Base-by-base conservation (phyloP, 2,329 filamentous ascomycete genomes). In the Paracamarosporium sp. region DNA sequence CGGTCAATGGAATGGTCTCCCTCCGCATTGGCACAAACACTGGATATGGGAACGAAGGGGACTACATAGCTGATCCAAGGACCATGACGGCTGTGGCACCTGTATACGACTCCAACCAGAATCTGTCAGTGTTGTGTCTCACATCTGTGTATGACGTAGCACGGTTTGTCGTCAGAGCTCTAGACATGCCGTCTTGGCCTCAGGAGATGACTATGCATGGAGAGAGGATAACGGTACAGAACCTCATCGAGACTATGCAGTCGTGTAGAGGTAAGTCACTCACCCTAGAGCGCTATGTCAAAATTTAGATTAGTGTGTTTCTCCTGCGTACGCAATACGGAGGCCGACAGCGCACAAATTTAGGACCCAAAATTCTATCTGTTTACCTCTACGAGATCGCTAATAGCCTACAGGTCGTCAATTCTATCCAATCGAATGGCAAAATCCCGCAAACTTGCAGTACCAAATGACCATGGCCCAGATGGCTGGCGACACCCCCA, bases 81-180 rank as follows among this genome's bases (percentile, higher is more conserved):
- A 76, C 71, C 5, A 83, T 83, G 65, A 72, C 79, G 17, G 88
- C 88, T 1, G 83, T 88, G 61, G 84, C 89, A 6, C 85, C 88
- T 1, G 82, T 85, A 31, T 81, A 78, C n/a, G 83, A 84, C 54
- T 64, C 73, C 56, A 66, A 76, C 1, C 57, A 82, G 84, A n/a
- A 81, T 78, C 50, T 65, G 12, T 61, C 71, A 1, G 67, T 54
- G 7, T 76, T 93, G 5, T 88, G 85, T 63, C 79, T 93, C 79
- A 92, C 88, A 2, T 89, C 89, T 4, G 85, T 88, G 15, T 81
- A 86, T 61, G 90, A 93, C 66, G 85, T 92, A 5, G 90, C 85
- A 24, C 82, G 83, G n/a, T 92, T 90, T 64, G 80, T 93, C 8
- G 87, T 88, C 11, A 85, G 87, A n/a, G 86, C 90, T 13, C 73